Evolutionary conservation across 805 yeast genomes (phyloP).

Genomic region (Kurtzmaniella fragi): DNA sequence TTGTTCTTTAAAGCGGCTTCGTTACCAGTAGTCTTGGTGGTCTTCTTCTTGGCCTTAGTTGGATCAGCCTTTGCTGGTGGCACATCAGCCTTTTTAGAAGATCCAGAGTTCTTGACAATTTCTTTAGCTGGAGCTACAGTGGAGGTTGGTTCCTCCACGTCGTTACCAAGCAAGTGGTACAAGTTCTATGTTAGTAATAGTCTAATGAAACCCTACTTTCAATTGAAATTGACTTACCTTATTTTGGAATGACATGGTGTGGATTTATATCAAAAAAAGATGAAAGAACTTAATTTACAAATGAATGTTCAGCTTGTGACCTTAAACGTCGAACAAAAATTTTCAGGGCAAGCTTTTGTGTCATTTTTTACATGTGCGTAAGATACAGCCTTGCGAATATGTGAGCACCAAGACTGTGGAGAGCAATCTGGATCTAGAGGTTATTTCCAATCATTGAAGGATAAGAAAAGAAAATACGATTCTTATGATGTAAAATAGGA

Average conservation of each 20-base stretch:
- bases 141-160: constrained; percentile 73
- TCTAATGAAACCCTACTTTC: neutral
- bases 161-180: constrained; percentile 81
- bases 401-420: neutral
- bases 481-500: too few species aligned
- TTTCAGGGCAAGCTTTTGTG: constrained; percentile 10
- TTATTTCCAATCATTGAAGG: too few species aligned
- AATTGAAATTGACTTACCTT: constrained; percentile 32
- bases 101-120: constrained; percentile 73
- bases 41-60: constrained; percentile 68
- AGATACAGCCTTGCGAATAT: constrained; percentile 4
- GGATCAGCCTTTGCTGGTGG: constrained; percentile 82
- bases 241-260: constrained; percentile 42
- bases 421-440: too few species aligned
- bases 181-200: constrained; percentile 50
- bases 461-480: too few species aligned
- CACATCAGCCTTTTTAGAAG: constrained; percentile 81
- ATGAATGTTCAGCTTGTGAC: constrained; percentile 2
- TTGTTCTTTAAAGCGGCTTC: constrained; percentile 80
- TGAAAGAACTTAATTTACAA: neutral
- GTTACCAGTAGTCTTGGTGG: constrained; percentile 72
- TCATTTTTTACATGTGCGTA: constrained; percentile 5
- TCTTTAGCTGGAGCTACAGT: constrained; percentile 60
- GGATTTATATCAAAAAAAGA: neutral
- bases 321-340: constrained; percentile 8